These are phyloP conservation scores for Suillus subluteus DNA, from an alignment of 768 basidiomycete genomes.

Conservation along the genomic window DNA sequence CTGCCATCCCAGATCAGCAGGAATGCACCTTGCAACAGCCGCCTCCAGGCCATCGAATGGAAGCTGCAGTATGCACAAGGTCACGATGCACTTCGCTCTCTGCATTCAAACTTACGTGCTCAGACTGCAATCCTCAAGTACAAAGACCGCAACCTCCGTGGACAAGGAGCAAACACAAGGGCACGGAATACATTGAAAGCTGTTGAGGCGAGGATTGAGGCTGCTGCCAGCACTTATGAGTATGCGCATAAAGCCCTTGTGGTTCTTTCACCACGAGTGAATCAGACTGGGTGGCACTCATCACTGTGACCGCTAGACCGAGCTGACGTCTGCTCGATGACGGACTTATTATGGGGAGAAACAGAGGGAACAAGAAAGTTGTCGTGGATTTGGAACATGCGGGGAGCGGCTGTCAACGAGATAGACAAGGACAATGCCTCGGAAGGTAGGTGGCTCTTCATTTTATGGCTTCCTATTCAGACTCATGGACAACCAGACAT, in stretches of 20 bases:
- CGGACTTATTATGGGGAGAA: slow-evolving; percentile 7
- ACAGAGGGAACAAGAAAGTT: slow-evolving; percentile 14
- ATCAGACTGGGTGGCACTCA: neutral
- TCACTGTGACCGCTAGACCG: neutral
- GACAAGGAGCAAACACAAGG: neutral
- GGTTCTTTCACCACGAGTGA: neutral
- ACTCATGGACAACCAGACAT: neutral
- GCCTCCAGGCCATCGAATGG: neutral
- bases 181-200: neutral
- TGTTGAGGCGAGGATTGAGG: neutral
- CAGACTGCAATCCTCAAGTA: neutral
- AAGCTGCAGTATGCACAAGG: neutral
- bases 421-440: neutral
- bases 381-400: slow-evolving; percentile 17
- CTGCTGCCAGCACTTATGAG: neutral
- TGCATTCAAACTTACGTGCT: neutral
- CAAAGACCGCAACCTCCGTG: neutral
- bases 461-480: neutral
- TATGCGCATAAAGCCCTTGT: neutral
- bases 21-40: neutral
- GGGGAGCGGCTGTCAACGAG: neutral
- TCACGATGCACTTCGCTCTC: neutral
- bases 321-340: slow-evolving; percentile 8
- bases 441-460: slow-evolving; percentile 5
- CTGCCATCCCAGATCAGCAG: neutral